Evolutionary conservation across 441 rosid genomes (phyloP), one percentile per base, ranked within the genome.

Genomic region (Pelargonium cotyledonis): DNA sequence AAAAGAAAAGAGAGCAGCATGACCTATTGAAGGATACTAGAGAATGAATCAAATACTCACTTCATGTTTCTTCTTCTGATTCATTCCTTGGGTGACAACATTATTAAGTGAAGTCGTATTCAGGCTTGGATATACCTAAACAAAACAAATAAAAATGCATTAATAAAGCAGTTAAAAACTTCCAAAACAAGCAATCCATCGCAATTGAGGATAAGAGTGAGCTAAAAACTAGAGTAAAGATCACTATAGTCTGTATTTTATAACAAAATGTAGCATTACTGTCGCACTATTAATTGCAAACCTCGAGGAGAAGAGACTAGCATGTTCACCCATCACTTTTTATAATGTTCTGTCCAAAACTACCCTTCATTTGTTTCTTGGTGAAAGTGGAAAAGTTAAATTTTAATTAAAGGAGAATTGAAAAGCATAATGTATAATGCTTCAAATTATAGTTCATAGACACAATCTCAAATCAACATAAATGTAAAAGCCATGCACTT

Each of bases 61-160:
- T 82, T 93, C 98, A 68, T 93, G 98, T 68, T 84, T 86, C 76
- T 93, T 90, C 92, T 93, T 90, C 68, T 76, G 40, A 83, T 84
- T 93, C 98, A 93, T 89, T 67, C 97, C 98, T 81, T 88, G 97
- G 15, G 87, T 71, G 72, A 93, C 92, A 65, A 90, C 96, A 19
- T 81, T 83, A 71, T 77, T 77, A 65, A 89, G 83, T 8, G 91
- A 75, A 31, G 75, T 77, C 72, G 77, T 64, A 44, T 76, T 74
- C 70, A 84, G 74, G 63, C 80, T 85, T 2, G 85, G 82, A 8
- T 85, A 80, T 63, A 81, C 73, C 97, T 90, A 74, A 81, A 71
- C 40, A 74, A 19, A 11, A 31, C 38, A 31, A 31, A 31, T 31
- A 15, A 35, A 35, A 35, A 35, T 5, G 5, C 8, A 38, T 38